These are phyloP conservation scores for Coix lacrymajobi DNA, from an alignment of 176 grass and related monocot species.

Conservation along the genomic window DNA sequence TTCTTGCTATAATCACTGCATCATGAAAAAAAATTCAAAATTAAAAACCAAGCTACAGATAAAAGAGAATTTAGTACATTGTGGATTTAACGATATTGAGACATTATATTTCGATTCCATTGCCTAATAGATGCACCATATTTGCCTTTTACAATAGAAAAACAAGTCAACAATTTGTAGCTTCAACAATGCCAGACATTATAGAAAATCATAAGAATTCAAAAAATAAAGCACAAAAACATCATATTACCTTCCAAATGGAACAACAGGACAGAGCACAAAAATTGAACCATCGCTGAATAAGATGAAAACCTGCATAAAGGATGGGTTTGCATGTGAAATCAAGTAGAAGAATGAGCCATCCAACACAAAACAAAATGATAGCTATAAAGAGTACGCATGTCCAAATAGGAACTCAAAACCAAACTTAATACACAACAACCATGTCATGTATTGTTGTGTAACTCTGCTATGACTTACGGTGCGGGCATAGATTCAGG, in stretches of 20 bases:
- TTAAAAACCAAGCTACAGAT: constrained; percentile 1
- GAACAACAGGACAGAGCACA: constrained; percentile 89
- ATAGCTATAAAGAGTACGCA: background rate
- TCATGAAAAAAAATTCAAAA: background rate
- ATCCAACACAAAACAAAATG: background rate
- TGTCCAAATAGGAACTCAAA: background rate
- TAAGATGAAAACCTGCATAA: constrained; percentile 81
- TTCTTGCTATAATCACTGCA: constrained; percentile 62
- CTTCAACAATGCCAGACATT: constrained; percentile 18
- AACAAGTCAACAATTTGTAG: background rate
- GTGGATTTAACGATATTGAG: background rate
- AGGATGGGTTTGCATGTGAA: constrained; percentile 22
- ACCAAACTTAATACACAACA: constrained; percentile 14
- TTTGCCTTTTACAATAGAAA: constrained; percentile 1
- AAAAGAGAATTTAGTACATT: constrained; percentile 1
- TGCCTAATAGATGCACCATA: background rate
- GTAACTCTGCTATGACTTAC: background rate
- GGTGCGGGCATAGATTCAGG: background rate
- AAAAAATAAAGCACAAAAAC: background rate
- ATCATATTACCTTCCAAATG: constrained; percentile 82
- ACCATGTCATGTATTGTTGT: background rate
- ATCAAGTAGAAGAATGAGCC: constrained; percentile 7
- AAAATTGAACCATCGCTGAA: constrained; percentile 91
- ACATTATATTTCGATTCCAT: background rate
- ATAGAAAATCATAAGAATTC: background rate